A percentile compares a stretch with the other conserved stretches of the same genome.
Evolutionary conservation across 352 stramenopile species (phyloP).

Genomic region (Vaucheria bursata): DNA sequence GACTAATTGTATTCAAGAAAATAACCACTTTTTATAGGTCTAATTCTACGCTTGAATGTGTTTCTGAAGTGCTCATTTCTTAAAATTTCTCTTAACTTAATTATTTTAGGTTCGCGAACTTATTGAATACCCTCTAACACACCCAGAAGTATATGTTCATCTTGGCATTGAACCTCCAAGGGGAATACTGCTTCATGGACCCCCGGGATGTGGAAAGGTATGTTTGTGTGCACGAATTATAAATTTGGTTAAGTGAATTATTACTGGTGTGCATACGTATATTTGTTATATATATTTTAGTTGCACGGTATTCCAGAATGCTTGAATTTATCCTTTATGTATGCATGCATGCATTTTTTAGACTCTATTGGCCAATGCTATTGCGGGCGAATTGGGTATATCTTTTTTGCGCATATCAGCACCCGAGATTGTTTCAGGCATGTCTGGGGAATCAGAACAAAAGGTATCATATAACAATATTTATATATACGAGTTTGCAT

Average conservation of each 20-base stretch:
- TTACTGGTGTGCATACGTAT: no score
- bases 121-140: constrained; percentile 85
- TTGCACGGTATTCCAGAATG: no score
- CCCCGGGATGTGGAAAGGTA: constrained; percentile 77
- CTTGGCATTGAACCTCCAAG: constrained; percentile 75
- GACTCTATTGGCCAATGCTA: constrained; percentile 80
- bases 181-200: constrained; percentile 63
- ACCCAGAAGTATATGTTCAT: constrained; percentile 82
- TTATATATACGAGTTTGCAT: neutral
- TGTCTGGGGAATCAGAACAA: constrained; percentile 69
- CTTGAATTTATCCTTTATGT: no score
- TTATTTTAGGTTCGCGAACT: constrained; percentile 55
- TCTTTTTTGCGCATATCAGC: constrained; percentile 70
- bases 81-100: no score
- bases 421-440: constrained; percentile 83
- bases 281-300: no score
- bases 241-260: no score
- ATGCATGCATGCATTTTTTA: neutral
- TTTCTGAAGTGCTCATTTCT: no score
- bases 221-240: neutral
- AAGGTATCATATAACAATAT: constrained; percentile 36
- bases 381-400: constrained; percentile 78
- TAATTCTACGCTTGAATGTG: neutral
- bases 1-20: no score
- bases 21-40: no score